These are phyloP conservation scores for Terfezia claveryi DNA, from an alignment of 495 filamentous ascomycete genomes.

Conservation along the genomic window DNA sequence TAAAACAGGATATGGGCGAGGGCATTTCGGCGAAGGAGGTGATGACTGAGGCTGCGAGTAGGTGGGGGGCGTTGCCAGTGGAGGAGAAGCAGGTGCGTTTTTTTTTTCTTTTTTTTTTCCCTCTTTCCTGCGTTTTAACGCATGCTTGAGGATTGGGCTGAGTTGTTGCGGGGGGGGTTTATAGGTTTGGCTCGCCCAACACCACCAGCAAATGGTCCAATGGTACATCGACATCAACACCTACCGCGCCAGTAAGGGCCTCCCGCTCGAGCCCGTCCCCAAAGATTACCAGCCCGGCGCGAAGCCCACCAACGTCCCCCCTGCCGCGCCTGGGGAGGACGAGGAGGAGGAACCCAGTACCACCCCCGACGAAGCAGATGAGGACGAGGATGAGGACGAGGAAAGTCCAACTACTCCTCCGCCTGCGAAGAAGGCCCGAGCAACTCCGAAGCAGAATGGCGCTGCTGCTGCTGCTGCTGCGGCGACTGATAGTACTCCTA, in stretches of 20 bases:
- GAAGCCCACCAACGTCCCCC: background rate
- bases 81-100: constrained; percentile 48
- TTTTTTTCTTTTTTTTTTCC: background rate
- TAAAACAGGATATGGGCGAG: constrained; percentile 51
- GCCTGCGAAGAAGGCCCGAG: constrained; percentile 23
- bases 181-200: constrained; percentile 13
- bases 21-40: constrained; percentile 55
- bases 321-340: constrained; percentile 6
- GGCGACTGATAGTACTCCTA: too few relatives aligned
- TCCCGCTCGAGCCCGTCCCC: constrained; percentile 1
- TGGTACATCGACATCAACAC: constrained; percentile 30
- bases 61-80: constrained; percentile 57
- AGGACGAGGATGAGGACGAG: constrained; percentile 27
- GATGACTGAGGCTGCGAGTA: constrained; percentile 53
- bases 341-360: constrained; percentile 17
- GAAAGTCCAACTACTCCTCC: constrained; percentile 34
- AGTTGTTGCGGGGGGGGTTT: too few relatives aligned
- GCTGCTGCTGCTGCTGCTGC: background rate
- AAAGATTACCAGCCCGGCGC: constrained; percentile 3
- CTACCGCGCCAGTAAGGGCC: constrained; percentile 32
- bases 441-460: constrained; percentile 25
- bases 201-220: constrained; percentile 36
- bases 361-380: constrained; percentile 15
- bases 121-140: constrained; percentile 7
- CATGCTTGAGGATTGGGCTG: too few relatives aligned